Conservation (phyloP, 1,139 yeast species). For the Kluyveromyces sp. region DNA sequence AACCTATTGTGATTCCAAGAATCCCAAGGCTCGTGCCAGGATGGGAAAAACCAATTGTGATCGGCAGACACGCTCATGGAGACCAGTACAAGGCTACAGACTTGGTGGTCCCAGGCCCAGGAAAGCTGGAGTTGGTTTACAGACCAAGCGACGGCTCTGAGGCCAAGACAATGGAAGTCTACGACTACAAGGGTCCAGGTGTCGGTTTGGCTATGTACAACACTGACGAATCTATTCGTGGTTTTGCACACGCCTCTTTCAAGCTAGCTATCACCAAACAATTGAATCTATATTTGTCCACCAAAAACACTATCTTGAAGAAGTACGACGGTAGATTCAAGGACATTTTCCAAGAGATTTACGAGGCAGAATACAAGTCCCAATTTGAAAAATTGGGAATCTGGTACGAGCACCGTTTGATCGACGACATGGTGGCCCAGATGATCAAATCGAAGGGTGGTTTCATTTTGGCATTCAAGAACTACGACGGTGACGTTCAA, state of each 20-base stretch:
- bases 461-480: constrained; percentile 87
- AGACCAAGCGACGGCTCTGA: constrained; percentile 66
- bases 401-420: constrained; percentile 94
- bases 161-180: constrained; percentile 53
- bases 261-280: constrained; percentile 74
- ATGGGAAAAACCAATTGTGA: constrained; percentile 92
- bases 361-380: constrained; percentile 59
- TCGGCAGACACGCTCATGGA: constrained; percentile 96
- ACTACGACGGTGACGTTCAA: constrained; percentile 97
- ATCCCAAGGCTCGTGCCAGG: constrained; percentile 87
- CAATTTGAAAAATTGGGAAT: constrained; percentile 71
- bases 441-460: constrained; percentile 96
- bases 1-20: constrained; percentile 84
- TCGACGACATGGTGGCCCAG: constrained; percentile 98
- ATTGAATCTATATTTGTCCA: constrained; percentile 74
- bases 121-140: constrained; percentile 70
- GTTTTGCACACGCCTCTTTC: constrained; percentile 90
- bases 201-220: constrained; percentile 93
- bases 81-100: constrained; percentile 96
- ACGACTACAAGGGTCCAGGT: constrained; percentile 68
- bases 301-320: constrained; percentile 92
- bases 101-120: constrained; percentile 68
- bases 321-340: constrained; percentile 91
- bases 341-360: constrained; percentile 81
- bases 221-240: constrained; percentile 82